Evolutionary conservation across 805 yeast genomes (phyloP), one percentile per base, ranked within the genome.

Genomic region (Starmerella floricola): DNA sequence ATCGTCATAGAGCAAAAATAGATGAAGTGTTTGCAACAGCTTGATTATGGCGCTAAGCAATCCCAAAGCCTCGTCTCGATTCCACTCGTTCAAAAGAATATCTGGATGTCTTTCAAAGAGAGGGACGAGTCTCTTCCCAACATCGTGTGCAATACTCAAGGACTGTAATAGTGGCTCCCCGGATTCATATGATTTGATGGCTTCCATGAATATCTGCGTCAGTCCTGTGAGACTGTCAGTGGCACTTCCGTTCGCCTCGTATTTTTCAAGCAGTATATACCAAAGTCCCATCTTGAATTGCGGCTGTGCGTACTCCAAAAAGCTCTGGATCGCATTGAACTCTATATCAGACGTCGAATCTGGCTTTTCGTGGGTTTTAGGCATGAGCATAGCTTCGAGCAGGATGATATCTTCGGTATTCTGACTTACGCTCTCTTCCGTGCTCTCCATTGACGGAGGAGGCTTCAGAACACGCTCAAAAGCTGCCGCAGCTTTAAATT

Each of bases 261-360:
- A 82, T 42, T 70, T 69, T 48, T 71, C 73, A 36, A 84, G 67
- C 15, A 87, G 62, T 19, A 79, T 68, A 26, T 73, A 74, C 94
- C 96, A 87, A 2, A 91, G 61, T 41, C 78, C 77, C 30, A 86
- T 62, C 42, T 73, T 73, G 56, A 85, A 69, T 18, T 74, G 78
- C 18, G 79, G 63, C 0, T 91, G 74, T 0, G 93, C 75, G 11
- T 64, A 65, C 2, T 65, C 61, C 13, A 91, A 64, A 54, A 88
- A 84, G 11, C 64, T 59, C 18, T 68, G 64, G 58, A 85, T 76
- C 6, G 86, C 76, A 13, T 54, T 49, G 28, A 71, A 65, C 28
- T 68, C 71, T 1, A 55, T 3, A 2, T 24, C 41, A 42, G 12
- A 61, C 33, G 38, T 33, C 18, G 31, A 23, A 12, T 30, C 42